Evolutionary conservation across 1,284 basidiomycete genomes (phyloP).

Genomic region (Tilletia walkeri): DNA sequence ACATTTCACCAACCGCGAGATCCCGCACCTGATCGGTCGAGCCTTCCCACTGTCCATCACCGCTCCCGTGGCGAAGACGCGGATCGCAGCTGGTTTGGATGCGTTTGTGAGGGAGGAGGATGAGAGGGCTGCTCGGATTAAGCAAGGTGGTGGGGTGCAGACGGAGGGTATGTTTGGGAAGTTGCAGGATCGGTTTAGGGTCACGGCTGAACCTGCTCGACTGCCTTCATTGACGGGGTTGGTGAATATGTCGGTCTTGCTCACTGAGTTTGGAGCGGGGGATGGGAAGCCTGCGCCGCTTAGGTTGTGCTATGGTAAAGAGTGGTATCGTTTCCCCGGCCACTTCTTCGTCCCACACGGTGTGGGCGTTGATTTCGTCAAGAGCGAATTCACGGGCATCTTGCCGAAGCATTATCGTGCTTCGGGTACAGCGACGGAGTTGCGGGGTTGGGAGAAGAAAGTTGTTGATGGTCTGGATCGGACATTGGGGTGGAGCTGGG

Average conservation of each 20-base stretch:
- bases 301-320: conserved; percentile 78
- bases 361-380: conserved; percentile 78
- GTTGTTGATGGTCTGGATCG: conserved; percentile 22
- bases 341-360: conserved; percentile 83
- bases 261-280: conserved; percentile 57
- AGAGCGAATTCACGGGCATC: conserved; percentile 84
- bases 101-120: conserved; percentile 29
- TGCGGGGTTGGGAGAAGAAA: conserved; percentile 14
- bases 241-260: conserved; percentile 1
- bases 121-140: conserved; percentile 31
- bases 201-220: conserved; percentile 16
- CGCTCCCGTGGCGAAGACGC: conserved; percentile 22
- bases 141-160: conserved; percentile 11
- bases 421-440: too few relatives aligned
- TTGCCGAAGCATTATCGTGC: conserved; percentile 75
- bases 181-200: conserved; percentile 25
- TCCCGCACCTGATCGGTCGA: conserved; percentile 66
- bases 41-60: conserved; percentile 28
- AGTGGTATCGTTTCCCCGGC: conserved; percentile 93
- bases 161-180: conserved; percentile 24
- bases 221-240: not conserved
- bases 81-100: conserved; percentile 29
- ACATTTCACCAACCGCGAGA: conserved; percentile 73
- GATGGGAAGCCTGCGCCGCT: conserved; percentile 36
- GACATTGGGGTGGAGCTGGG: conserved; percentile 58